Conservation (phyloP, 23 red algal genomes). For the Gracilaria domingensis region DNA sequence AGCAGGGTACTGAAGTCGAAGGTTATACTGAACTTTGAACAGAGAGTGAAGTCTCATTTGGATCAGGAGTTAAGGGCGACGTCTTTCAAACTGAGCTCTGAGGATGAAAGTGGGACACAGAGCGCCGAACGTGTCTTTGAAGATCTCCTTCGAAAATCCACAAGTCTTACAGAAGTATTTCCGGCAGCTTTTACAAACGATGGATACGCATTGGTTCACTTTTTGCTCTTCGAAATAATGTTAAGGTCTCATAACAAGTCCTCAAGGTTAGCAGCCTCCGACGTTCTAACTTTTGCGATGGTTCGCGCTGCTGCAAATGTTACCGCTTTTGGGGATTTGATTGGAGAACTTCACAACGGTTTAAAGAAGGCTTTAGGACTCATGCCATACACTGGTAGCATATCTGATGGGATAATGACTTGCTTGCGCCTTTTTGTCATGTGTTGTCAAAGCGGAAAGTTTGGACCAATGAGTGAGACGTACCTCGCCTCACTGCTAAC, state of each 20-base stretch:
- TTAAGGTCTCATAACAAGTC: constrained; percentile 51
- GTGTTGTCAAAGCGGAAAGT: constrained; percentile 50
- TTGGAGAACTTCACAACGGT: constrained; percentile 14
- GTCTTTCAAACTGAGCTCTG: constrained; percentile 5
- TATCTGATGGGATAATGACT: constrained; percentile 59
- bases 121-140: not conserved
- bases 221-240: constrained; percentile 54
- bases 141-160: constrained; percentile 1
- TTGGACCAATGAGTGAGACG: constrained; percentile 34
- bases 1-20: constrained; percentile 44
- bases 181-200: constrained; percentile 5
- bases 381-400: constrained; percentile 53
- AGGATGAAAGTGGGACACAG: not conserved
- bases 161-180: constrained; percentile 3
- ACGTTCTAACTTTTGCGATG: constrained; percentile 45
- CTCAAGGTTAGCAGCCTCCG: constrained; percentile 33
- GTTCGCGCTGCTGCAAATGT: constrained; percentile 23
- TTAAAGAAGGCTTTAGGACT: constrained; percentile 40
- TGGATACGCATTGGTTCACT: constrained; percentile 16
- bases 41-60: not conserved
- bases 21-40: constrained; percentile 15
- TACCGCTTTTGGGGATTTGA: not conserved
- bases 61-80: constrained; percentile 5
- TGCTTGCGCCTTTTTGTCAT: constrained; percentile 40
- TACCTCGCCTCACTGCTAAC: constrained; percentile 8